phyloP scores from a whole-genome alignment of 495 filamentous ascomycete species.

The Aspergillus bertholletiae region DNA sequence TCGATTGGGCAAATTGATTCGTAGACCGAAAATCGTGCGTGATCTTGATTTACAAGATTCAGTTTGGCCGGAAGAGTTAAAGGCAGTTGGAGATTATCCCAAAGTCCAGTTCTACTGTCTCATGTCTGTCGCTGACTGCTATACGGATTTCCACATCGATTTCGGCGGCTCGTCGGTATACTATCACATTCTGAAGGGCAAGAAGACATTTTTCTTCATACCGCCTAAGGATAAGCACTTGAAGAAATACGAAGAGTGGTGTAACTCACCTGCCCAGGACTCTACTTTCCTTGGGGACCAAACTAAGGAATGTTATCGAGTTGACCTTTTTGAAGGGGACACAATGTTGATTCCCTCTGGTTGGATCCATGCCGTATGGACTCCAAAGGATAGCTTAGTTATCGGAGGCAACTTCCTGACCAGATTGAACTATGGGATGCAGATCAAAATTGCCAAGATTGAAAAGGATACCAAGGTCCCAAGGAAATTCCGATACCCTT shows the following conservation, averaged over 20 bases:
- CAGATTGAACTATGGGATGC: conserved; percentile 65
- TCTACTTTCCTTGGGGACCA: conserved; percentile 63
- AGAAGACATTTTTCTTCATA: conserved; percentile 78
- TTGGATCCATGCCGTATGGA: conserved; percentile 83
- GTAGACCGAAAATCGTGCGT: conserved; percentile 65
- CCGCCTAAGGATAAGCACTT: conserved; percentile 70
- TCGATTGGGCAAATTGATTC: conserved; percentile 60
- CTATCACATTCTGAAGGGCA: conserved; percentile 73
- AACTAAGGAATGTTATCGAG: conserved; percentile 70
- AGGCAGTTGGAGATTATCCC: conserved; percentile 53
- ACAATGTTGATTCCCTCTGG: conserved; percentile 78
- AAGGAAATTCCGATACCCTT: conserved; percentile 67
- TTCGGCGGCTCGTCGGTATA: conserved; percentile 78
- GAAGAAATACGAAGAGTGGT: conserved; percentile 78
- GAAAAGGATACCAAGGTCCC: conserved; percentile 72
- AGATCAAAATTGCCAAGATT: conserved; percentile 66
- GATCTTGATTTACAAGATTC: conserved; percentile 70
- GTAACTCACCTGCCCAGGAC: conserved; percentile 68
- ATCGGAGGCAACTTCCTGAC: conserved; percentile 78
- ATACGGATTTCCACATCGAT: conserved; percentile 79
- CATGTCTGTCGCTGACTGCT: conserved; percentile 78
- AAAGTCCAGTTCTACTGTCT: conserved; percentile 71
- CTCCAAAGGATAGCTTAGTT: conserved; percentile 69
- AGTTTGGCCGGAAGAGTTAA: conserved; percentile 65
- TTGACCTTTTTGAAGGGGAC: conserved; percentile 69